Conservation (phyloP, 495 filamentous ascomycete species). For the Penicillium nucicola region DNA sequence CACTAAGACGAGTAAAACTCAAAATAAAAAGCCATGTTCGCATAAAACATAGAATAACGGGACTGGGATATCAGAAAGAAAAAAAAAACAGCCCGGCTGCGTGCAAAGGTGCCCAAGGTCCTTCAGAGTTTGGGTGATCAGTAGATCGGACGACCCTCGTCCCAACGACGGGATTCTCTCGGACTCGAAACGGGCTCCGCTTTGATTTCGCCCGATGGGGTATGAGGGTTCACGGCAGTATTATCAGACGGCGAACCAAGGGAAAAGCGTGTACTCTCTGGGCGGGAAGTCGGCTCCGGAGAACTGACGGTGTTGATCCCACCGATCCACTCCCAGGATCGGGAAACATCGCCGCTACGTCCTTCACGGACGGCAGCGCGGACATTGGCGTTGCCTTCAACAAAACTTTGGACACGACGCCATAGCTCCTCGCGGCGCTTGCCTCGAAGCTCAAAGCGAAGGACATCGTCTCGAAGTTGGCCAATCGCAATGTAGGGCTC, state of each 20-base stretch:
- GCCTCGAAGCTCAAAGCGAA: slow-evolving; percentile 76
- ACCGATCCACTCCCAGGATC: slow-evolving; percentile 97
- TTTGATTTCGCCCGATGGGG: slow-evolving; percentile 26
- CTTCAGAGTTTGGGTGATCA: slow-evolving; percentile 24
- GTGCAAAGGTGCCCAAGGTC: slow-evolving; percentile 11
- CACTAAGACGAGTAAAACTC: not conserved
- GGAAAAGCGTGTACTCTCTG: slow-evolving; percentile 46
- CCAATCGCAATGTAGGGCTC: slow-evolving; percentile 82
- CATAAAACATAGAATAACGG: slow-evolving; percentile 4
- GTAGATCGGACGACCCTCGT: slow-evolving; percentile 65
- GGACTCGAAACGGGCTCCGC: slow-evolving; percentile 24
- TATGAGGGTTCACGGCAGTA: slow-evolving; percentile 28
- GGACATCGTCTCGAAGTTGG: slow-evolving; percentile 86
- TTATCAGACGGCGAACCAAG: slow-evolving; percentile 20
- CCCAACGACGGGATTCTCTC: slow-evolving; percentile 50
- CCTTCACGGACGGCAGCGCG: slow-evolving; percentile 79
- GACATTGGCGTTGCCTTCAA: slow-evolving; percentile 92
- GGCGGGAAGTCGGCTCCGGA: slow-evolving; percentile 21
- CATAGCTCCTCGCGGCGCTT: slow-evolving; percentile 73
- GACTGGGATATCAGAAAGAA: slow-evolving; percentile 17
- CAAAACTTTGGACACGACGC: slow-evolving; percentile 73
- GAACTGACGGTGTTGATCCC: slow-evolving; percentile 47
- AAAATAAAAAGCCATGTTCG: slow-evolving; percentile 10
- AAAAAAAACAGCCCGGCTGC: slow-evolving; percentile 2
- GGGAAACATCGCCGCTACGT: slow-evolving; percentile 77